Evolutionary conservation across 2,329 filamentous ascomycete genomes (phyloP).

Genomic region (Colletotrichum gloeosporioides): DNA sequence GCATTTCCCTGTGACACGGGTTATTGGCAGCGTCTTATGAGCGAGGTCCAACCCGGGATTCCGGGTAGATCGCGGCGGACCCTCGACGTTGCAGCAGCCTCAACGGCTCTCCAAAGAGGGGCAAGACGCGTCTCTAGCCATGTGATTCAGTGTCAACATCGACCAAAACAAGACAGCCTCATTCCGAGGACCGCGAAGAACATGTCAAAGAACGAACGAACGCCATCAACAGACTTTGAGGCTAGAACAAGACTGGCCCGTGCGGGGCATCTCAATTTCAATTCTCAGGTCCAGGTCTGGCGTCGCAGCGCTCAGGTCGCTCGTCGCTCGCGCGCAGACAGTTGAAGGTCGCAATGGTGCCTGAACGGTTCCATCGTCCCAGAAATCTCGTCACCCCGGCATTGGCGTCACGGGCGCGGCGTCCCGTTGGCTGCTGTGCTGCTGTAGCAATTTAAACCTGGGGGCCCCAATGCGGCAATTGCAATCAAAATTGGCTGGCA

Average conservation of each 20-base stretch:
- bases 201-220: not conserved
- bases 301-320: not conserved
- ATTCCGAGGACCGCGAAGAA: not conserved
- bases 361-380: not conserved
- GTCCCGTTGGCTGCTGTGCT: conserved; percentile 2
- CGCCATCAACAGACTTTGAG: not conserved
- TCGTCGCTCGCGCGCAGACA: not conserved
- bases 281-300: not conserved
- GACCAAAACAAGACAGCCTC: not conserved
- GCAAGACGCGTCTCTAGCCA: not conserved
- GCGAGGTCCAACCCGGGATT: not conserved
- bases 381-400: not conserved
- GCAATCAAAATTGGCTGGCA: conserved; percentile 7
- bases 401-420: not conserved
- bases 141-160: not conserved
- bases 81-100: conserved; percentile 4
- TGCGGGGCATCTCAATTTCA: not conserved
- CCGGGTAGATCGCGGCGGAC: not conserved
- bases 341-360: not conserved
- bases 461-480: conserved; percentile 5
- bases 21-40: not conserved
- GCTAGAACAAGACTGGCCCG: not conserved
- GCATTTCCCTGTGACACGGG: not conserved
- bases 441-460: conserved; percentile 1
- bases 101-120: not conserved